Percentiles rank a stretch among this genome's conserved stretches.
These are phyloP conservation scores for Flaveria floridana DNA, from an alignment of 140 eudicot species.

Conservation along the genomic window DNA sequence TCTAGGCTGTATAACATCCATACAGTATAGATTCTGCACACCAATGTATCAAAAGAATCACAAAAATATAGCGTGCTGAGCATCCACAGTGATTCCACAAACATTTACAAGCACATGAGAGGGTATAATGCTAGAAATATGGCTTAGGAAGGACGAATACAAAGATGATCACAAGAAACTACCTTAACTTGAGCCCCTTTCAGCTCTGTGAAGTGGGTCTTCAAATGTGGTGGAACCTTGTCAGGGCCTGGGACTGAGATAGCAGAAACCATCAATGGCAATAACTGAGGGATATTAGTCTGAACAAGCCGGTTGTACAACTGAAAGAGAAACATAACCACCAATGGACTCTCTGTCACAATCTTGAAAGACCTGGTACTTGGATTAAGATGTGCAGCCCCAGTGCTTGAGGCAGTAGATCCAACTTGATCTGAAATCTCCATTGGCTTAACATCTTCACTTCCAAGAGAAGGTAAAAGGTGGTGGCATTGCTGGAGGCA, in stretches of 20 bases:
- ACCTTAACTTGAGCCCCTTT: constrained; percentile 99
- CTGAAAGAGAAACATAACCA: constrained; percentile 96
- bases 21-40: not conserved
- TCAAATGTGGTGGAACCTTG: constrained; percentile 86
- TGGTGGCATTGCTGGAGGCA: constrained; percentile 43
- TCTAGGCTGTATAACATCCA: constrained; percentile 15
- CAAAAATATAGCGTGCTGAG: constrained; percentile 1
- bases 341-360: constrained; percentile 97
- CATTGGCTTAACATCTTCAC: constrained; percentile 79
- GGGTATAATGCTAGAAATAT: constrained; percentile 9
- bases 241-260: constrained; percentile 95
- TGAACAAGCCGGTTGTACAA: constrained; percentile 89
- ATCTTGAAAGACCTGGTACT: constrained; percentile 89
- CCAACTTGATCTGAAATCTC: constrained; percentile 85
- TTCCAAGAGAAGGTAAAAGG: constrained; percentile 57
- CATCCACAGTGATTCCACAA: constrained; percentile 16
- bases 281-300: constrained; percentile 83
- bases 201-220: constrained; percentile 79
- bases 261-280: constrained; percentile 93
- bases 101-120: not conserved
- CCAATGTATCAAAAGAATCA: constrained; percentile 1
- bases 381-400: constrained; percentile 76
- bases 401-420: constrained; percentile 46
- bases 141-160: constrained; percentile 1
- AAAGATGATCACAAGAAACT: constrained; percentile 21